Conservation (phyloP, 768 basidiomycete genomes). For the Tricholoma furcatifolium region DNA sequence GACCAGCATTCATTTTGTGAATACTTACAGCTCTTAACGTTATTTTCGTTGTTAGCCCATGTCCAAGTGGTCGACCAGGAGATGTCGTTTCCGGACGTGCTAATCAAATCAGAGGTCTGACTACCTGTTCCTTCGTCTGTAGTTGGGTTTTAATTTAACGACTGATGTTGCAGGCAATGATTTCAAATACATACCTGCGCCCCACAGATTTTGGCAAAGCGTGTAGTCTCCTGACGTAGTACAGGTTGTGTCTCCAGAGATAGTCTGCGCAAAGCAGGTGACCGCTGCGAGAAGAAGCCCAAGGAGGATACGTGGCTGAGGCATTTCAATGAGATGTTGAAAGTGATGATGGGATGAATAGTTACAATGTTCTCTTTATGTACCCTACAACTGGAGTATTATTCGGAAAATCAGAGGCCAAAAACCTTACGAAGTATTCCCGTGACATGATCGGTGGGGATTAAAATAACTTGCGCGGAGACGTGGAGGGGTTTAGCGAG, state of each 20-base stretch:
- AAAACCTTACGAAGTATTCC: background rate
- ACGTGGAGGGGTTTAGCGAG: background rate
- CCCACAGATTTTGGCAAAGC: slow-evolving; percentile 62
- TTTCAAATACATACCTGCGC: slow-evolving; percentile 30
- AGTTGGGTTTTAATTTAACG: background rate
- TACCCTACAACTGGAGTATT: too few species aligned
- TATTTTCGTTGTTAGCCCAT: slow-evolving; percentile 49
- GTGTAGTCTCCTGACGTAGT: slow-evolving; percentile 44
- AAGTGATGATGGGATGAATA: too few species aligned
- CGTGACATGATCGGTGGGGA: background rate
- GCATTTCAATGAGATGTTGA: background rate
- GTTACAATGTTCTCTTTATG: too few species aligned
- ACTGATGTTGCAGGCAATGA: too few species aligned
- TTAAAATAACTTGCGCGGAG: background rate
- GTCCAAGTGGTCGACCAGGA: slow-evolving; percentile 54
- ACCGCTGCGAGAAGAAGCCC: background rate
- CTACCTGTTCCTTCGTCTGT: slow-evolving; percentile 46
- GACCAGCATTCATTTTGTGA: background rate
- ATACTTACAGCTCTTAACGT: slow-evolving; percentile 55
- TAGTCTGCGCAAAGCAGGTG: slow-evolving; percentile 30
- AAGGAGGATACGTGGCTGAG: background rate
- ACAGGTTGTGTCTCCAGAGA: slow-evolving; percentile 45
- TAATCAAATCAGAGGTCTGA: slow-evolving; percentile 47
- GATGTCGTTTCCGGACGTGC: slow-evolving; percentile 35
- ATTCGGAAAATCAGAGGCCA: background rate